These are phyloP conservation scores for Tolypocladium album DNA, from an alignment of 2,329 filamentous ascomycete genomes.

Conservation along the genomic window DNA sequence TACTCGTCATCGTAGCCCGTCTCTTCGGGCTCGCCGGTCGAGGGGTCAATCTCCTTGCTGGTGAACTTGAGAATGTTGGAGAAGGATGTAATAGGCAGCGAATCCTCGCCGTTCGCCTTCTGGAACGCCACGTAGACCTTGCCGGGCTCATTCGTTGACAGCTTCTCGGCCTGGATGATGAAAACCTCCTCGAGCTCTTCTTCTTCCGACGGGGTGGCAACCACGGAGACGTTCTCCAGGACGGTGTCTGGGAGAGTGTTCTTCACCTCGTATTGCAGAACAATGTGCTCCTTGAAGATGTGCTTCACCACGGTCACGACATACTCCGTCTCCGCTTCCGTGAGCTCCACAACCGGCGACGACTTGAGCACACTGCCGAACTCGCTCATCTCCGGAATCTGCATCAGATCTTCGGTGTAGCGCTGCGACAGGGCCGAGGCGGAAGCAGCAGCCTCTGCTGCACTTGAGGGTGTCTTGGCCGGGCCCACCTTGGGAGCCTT, in stretches of 20 bases:
- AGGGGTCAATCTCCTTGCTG: constrained; percentile 94
- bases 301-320: constrained; percentile 92
- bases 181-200: constrained; percentile 86
- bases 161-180: constrained; percentile 77
- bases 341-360: constrained; percentile 74
- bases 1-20: constrained; percentile 95
- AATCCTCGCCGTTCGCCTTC: constrained; percentile 63
- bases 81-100: constrained; percentile 73
- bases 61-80: constrained; percentile 94
- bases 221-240: constrained; percentile 77
- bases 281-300: constrained; percentile 93
- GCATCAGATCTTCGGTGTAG: constrained; percentile 76
- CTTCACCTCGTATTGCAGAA: constrained; percentile 94
- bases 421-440: constrained; percentile 76
- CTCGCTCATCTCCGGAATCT: constrained; percentile 81
- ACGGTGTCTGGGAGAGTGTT: constrained; percentile 91
- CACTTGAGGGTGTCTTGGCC: constrained; percentile 56
- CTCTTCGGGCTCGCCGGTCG: constrained; percentile 86
- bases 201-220: constrained; percentile 69
- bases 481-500: constrained; percentile 81
- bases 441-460: constrained; percentile 64
- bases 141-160: constrained; percentile 76
- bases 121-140: constrained; percentile 94
- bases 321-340: constrained; percentile 95
- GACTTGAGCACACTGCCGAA: constrained; percentile 92